A percentile compares a stretch with the other conserved stretches of the same genome.
Evolutionary conservation across 257 asterid species (phyloP).

Genomic region (Paraleonurus japonicus): DNA sequence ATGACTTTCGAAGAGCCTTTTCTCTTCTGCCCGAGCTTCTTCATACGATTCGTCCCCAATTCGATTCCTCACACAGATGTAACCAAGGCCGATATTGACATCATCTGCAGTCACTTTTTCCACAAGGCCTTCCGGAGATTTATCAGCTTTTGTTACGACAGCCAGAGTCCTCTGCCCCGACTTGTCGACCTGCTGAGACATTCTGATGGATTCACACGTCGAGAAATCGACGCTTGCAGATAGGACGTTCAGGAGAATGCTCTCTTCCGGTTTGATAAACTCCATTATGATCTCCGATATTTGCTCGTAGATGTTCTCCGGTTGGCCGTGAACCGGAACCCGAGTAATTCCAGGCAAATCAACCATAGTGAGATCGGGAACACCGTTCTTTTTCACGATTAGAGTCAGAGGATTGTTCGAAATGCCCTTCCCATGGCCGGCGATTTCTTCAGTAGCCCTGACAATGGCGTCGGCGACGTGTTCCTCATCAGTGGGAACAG

Average conservation of each 20-base stretch:
- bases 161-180: conserved; percentile 43
- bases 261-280: conserved; percentile 16
- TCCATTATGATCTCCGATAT: background rate
- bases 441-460: conserved; percentile 17
- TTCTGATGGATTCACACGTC: background rate
- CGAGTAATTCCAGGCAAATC: conserved; percentile 41
- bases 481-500: conserved; percentile 30
- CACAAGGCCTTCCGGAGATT: conserved; percentile 36
- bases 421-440: conserved; percentile 28
- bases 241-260: conserved; percentile 14
- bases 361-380: conserved; percentile 41
- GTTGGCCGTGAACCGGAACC: conserved; percentile 27
- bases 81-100: conserved; percentile 36
- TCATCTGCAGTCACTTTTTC: conserved; percentile 24
- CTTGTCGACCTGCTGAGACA: conserved; percentile 31
- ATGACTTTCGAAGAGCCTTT: background rate
- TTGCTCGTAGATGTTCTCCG: conserved; percentile 18
- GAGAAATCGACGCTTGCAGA: conserved; percentile 38
- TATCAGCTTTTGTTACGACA: conserved; percentile 41
- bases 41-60: conserved; percentile 21
- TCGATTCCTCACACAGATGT: background rate
- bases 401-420: conserved; percentile 33
- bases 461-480: background rate
- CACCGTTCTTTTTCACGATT: conserved; percentile 32
- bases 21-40: conserved; percentile 8